Percentiles rank a stretch among this genome's conserved stretches.
Conservation (phyloP, 148 eudicot genomes). For the Agrostemma githago region DNA sequence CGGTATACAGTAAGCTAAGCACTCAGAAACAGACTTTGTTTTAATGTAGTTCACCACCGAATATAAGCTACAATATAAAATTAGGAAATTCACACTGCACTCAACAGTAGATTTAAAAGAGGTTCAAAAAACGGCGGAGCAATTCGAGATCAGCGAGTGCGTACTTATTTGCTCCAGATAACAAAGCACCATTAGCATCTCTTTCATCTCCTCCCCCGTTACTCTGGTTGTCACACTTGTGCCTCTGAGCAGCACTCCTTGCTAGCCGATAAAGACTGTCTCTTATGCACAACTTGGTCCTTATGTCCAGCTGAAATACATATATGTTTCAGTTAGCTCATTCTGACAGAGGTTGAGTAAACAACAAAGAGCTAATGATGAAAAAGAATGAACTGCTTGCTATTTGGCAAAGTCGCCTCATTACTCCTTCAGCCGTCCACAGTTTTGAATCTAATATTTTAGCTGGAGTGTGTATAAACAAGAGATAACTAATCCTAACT, state of each 20-base stretch:
- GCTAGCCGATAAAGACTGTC: constrained; percentile 94
- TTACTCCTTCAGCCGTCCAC: not conserved
- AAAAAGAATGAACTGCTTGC: not conserved
- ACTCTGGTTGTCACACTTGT: constrained; percentile 42
- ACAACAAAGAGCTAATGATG: not conserved
- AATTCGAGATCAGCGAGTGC: constrained; percentile 10
- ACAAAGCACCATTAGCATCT: constrained; percentile 36
- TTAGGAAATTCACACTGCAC: not conserved
- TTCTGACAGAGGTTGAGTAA: not conserved
- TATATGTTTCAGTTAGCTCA: constrained; percentile 22
- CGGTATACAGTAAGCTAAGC: not conserved
- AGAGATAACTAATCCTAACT: not conserved
- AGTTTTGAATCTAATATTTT: not conserved
- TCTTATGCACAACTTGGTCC: constrained; percentile 81
- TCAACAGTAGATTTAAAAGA: not conserved
- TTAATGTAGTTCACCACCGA: not conserved
- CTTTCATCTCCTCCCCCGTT: constrained; percentile 36
- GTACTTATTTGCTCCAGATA: constrained; percentile 61
- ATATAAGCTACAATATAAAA: not conserved
- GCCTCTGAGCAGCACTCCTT: constrained; percentile 76
- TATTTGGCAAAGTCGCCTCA: not conserved
- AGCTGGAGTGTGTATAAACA: not conserved
- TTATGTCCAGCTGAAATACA: constrained; percentile 68
- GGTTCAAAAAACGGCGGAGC: not conserved
- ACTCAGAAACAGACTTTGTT: not conserved